Evolutionary conservation across 1,284 basidiomycete genomes (phyloP), one percentile per base, ranked within the genome.

Genomic region (Trametes hirsuta): DNA sequence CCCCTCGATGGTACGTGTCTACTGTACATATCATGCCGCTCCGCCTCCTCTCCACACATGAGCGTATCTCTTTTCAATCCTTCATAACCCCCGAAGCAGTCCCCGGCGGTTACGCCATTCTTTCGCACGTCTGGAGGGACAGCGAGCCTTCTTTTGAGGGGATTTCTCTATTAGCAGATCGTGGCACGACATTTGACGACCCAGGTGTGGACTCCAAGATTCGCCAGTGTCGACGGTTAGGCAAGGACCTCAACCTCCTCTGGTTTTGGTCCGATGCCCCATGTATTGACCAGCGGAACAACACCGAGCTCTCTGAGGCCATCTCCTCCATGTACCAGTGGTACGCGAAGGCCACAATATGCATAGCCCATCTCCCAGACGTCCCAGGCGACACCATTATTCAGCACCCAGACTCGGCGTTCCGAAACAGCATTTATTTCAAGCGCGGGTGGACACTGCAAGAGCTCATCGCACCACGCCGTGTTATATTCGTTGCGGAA

Each of bases 61-160:
- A 12, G 14, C 14, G 30, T 8, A 30, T 30, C 30, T 30, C 30
- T 30, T 30, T 47, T 30, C 25, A 24, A 8, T 47, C 24, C 15
- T 34, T 47, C 45, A 3, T 30, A 24, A 34, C 12, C 24, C 45
- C 45, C 5, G 45, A 47, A 14, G 45, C 11, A 22, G 12, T 45
- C 67, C 69, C 25, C 45, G 14, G n/a, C n/a, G 2, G 21, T 48
- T 11, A 67, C 37, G 12, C 40, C 37, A 36, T 61, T 47, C 68
- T 63, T 12, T 10, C 30, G 30, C 30, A 30, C 30, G 30, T 30
- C 30, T 30, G 30, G 30, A 8, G 30, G 30, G 30, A 30, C 30
- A 4, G 1, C 8, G 30, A 30, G 8, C 30, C 30, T 30, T 30
- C 30, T 30, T 30, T 30, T 8, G 30, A 30, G 30, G 30, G 8